Evolutionary conservation across 768 basidiomycete species (phyloP), one percentile per base, ranked within the genome.

Genomic region (Tephrocybe sp.): DNA sequence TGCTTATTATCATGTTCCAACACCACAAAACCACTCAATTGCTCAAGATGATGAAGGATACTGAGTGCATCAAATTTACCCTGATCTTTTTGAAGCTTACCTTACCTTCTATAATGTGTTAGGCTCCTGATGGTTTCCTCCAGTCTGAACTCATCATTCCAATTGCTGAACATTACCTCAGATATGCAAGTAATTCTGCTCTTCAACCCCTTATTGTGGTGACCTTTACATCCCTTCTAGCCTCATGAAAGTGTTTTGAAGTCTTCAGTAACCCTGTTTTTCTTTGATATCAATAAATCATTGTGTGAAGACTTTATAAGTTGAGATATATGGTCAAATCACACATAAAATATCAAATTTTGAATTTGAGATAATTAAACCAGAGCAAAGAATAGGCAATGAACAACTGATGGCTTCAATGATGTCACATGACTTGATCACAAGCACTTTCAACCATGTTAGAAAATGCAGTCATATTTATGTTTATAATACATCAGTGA

Each of bases 1-100:
- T 45, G 56, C 52, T 15, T 50, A 49, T 33, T 57, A 57, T 44
- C 24, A 45, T 25, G 34, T 20, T 12, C 56, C 56, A 30, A 57
- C 56, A 26, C 56, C 56, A 1, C 38, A 36, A 38, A 25, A 55
- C n/a, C 34, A 39, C 18, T 30, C 5, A 9, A n/a, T n/a, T n/a
- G 40, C 37, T 28, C 33, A 30, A 26, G 48, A 44, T 12, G 12
- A 50, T 38, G 20, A 26, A 28, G 18, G 18, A 20, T 57, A 53
- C 32, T 21, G 36, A 23, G 42, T 45, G 28, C 17, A 47, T 49
- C 26, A 23, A n/a, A n/a, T n/a, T n/a, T n/a, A n/a, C n/a, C 28
- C 28, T 30, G 11, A 5, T 30, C 50, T 47, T 40, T 21, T 28
- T 50, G n/a, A n/a, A n/a, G 23, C 11, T 34, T n/a, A 24, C 17